Conservation (phyloP, 208 protist genomes). For the Leishmania amazonensis region DNA sequence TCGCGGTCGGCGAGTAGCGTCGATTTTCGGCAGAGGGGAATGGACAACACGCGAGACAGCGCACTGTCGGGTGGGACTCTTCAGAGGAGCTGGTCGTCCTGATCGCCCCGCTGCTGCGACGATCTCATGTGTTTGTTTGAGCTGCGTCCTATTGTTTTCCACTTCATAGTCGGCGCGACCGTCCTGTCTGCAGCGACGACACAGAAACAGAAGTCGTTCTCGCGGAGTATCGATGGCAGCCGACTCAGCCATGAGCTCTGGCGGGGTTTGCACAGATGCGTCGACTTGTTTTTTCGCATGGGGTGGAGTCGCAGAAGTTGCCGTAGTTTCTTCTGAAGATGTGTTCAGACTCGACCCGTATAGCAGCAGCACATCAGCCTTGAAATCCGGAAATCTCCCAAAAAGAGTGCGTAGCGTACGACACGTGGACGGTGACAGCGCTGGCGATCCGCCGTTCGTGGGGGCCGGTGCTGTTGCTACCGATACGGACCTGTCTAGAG, state of each 20-base stretch:
- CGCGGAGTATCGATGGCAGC: neutral
- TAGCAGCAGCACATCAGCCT: neutral
- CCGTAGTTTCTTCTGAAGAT: neutral
- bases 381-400: neutral
- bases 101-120: neutral
- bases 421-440: neutral
- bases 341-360: neutral
- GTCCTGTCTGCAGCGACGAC: conserved; percentile 60
- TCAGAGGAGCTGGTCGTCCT: neutral
- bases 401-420: neutral
- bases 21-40: neutral
- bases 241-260: neutral
- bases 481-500: neutral
- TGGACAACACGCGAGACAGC: neutral
- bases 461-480: neutral
- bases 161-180: conserved; percentile 36
- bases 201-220: conserved; percentile 39
- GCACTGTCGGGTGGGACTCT: neutral
- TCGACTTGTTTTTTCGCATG: neutral
- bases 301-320: neutral
- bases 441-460: neutral
- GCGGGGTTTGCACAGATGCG: conserved; percentile 4
- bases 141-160: conserved; percentile 22
- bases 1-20: neutral
- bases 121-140: neutral